phyloP scores from a whole-genome alignment of 2,329 filamentous ascomycete species.

The Lecanicillium sp. region DNA sequence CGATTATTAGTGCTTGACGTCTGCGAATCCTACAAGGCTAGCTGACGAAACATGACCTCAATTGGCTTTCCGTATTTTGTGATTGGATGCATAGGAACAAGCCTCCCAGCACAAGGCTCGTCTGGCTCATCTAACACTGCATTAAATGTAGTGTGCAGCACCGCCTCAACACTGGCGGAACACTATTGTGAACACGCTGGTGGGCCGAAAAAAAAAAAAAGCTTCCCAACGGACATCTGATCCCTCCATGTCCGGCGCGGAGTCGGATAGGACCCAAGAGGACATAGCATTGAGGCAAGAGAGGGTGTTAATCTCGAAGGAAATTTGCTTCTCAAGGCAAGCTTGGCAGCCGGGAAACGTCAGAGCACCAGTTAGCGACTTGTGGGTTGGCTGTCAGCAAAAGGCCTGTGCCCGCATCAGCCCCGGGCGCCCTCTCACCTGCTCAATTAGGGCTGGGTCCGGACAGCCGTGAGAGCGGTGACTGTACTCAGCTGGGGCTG shows the following conservation, averaged over 20 bases:
- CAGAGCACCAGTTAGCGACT: no score
- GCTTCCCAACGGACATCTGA: no score
- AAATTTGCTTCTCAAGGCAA: no score
- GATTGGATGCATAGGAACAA: not conserved
- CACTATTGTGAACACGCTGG: not conserved
- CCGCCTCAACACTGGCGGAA: not conserved
- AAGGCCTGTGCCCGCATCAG: no score
- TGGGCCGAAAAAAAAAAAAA: no score
- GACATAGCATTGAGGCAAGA: no score
- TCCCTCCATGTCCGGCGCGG: no score
- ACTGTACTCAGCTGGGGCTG: slow-evolving; percentile 12
- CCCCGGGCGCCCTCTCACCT: not conserved
- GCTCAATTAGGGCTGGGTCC: no score
- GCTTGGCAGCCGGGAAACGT: no score
- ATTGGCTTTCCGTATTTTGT: not conserved
- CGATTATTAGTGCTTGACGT: not conserved
- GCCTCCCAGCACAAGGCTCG: not conserved
- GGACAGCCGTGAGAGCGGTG: not conserved
- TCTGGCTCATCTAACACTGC: not conserved
- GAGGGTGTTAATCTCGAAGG: no score
- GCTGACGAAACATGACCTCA: not conserved
- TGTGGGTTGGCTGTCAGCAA: no score
- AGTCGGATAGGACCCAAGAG: no score
- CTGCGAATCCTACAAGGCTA: not conserved
- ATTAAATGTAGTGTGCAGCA: not conserved